phyloP scores from a whole-genome alignment of 176 grass and related monocot species.

The Areca catechu region DNA sequence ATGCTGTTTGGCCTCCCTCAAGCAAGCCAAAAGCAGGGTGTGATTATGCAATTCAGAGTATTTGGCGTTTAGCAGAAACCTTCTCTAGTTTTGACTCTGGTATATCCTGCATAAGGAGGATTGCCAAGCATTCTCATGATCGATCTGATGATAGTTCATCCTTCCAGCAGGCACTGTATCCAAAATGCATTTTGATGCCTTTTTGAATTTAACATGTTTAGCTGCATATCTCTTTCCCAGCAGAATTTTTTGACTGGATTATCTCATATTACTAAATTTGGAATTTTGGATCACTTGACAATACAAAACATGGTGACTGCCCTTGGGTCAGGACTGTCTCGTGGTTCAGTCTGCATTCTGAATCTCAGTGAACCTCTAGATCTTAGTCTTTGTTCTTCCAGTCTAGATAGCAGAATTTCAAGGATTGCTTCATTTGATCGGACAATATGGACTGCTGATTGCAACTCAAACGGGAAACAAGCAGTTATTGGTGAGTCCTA shows the following conservation, averaged over 20 bases:
- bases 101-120: conserved; percentile 49
- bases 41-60: conserved; percentile 31
- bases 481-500: conserved; percentile 49
- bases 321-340: conserved; percentile 41
- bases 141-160: conserved; percentile 19
- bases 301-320: conserved; percentile 50
- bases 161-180: conserved; percentile 55
- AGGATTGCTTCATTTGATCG: conserved; percentile 31
- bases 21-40: conserved; percentile 15
- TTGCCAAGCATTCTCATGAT: conserved; percentile 13
- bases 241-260: too few relatives aligned
- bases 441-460: conserved; percentile 63
- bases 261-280: too few relatives aligned
- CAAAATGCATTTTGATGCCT: conserved; percentile 11
- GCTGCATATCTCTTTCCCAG: too few relatives aligned
- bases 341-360: conserved; percentile 48
- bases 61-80: conserved; percentile 22
- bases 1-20: conserved; percentile 29
- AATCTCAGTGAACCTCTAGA: conserved; percentile 41
- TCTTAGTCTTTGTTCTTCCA: neutral
- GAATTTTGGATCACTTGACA: conserved; percentile 45
- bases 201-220: conserved; percentile 7
- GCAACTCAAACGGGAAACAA: conserved; percentile 32
- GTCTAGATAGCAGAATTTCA: conserved; percentile 8
- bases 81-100: conserved; percentile 28